Conservation (phyloP, 768 basidiomycete species). For the Coprinopsis strossmayeri region DNA sequence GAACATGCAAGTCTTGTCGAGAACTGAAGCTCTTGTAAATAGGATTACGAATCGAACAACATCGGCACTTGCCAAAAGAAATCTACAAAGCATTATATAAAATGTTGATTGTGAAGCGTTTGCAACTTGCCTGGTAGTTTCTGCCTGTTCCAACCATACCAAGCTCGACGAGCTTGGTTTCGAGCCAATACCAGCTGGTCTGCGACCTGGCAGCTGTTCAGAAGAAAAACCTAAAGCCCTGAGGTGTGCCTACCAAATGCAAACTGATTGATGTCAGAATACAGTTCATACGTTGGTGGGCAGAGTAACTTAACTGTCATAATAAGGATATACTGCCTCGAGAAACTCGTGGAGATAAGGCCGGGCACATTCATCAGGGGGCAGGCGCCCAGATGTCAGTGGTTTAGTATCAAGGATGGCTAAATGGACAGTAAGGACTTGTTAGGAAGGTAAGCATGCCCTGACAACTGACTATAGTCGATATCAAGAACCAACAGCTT, state of each 20-base stretch:
- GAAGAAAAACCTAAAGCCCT: not conserved
- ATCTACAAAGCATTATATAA: conserved; percentile 31
- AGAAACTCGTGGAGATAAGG: conserved; percentile 83
- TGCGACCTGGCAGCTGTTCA: conserved; percentile 49
- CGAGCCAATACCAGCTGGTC: conserved; percentile 87
- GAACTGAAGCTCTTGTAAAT: too few relatives aligned
- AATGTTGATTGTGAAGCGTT: not conserved
- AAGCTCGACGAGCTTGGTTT: conserved; percentile 81
- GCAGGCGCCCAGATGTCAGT: conserved; percentile 72
- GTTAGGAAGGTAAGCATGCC: not conserved
- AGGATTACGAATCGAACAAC: too few relatives aligned
- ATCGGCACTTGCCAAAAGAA: conserved; percentile 45
- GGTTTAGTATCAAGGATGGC: conserved; percentile 85
- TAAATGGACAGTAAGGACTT: conserved; percentile 19
- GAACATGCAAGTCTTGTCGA: conserved; percentile 89
- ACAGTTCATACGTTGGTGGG: not conserved
- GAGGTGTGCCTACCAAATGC: conserved; percentile 57
- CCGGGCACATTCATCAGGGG: conserved; percentile 75
- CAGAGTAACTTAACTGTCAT: conserved; percentile 49
- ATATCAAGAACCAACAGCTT: conserved; percentile 81
- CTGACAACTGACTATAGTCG: conserved; percentile 68
- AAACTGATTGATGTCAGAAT: conserved; percentile 35
- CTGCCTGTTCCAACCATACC: conserved; percentile 70
- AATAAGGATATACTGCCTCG: conserved; percentile 70
- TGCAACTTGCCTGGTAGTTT: conserved; percentile 56